Conservation (phyloP, 208 protist genomes). For the Spongospora subterranea region DNA sequence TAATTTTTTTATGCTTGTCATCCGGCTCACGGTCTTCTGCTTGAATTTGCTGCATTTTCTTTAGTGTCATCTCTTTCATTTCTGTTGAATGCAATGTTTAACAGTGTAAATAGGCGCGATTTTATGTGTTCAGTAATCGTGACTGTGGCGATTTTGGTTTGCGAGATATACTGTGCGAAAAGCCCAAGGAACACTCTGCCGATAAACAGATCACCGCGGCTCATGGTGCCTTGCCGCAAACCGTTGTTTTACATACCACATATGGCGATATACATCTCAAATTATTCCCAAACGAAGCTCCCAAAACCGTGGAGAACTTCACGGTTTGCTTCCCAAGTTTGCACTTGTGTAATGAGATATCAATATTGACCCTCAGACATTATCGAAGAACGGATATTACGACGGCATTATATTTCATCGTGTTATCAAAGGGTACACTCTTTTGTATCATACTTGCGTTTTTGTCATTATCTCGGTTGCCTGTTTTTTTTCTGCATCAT, state of each 20-base stretch:
- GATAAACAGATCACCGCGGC: background rate
- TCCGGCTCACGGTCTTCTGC: too few relatives aligned
- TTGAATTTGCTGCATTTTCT: too few relatives aligned
- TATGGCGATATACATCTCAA: constrained; percentile 84
- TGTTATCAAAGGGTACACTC: constrained; percentile 78
- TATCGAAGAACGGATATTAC: constrained; percentile 86
- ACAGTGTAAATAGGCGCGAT: background rate
- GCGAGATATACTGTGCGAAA: constrained; percentile 12
- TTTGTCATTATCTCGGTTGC: constrained; percentile 92
- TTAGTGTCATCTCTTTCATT: too few relatives aligned
- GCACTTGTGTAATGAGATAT: background rate
- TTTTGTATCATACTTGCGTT: constrained; percentile 68
- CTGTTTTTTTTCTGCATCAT: constrained; percentile 60
- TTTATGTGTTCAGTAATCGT: constrained; percentile 1
- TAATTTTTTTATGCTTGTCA: too few relatives aligned
- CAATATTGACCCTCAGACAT: constrained; percentile 62
- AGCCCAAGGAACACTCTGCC: background rate
- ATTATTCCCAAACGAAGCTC: constrained; percentile 86
- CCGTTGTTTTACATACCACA: constrained; percentile 79
- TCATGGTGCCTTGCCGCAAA: background rate
- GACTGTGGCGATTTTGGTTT: background rate
- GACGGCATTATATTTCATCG: constrained; percentile 91
- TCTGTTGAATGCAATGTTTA: background rate
- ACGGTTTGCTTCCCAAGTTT: constrained; percentile 52
- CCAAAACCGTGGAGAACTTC: constrained; percentile 95